A percentile compares a stretch with the other conserved stretches of the same genome.
Evolutionary conservation across 208 protist genomes (phyloP).

Genomic region (Trypanosoma caninum): DNA sequence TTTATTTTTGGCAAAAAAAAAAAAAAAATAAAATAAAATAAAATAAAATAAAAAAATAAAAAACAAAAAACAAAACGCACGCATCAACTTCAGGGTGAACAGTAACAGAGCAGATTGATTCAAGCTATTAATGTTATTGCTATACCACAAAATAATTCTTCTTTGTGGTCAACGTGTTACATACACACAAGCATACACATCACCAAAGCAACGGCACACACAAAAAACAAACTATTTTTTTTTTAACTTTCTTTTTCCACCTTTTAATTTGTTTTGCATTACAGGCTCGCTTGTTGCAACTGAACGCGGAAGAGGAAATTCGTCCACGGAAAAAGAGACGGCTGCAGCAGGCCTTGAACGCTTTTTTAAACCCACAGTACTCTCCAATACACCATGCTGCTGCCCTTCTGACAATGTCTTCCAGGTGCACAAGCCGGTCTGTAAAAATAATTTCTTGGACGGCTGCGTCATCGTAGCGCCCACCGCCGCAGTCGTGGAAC

Average conservation of each 20-base stretch:
- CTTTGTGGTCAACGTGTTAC: no score
- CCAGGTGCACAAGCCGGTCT: no score
- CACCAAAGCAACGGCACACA: no score
- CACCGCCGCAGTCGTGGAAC: not conserved
- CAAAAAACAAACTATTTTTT: not conserved
- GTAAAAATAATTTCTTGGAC: not conserved
- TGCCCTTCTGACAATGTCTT: not conserved
- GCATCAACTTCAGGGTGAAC: not conserved
- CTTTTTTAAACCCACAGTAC: not conserved
- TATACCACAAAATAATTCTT: no score
- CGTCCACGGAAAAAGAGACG: not conserved
- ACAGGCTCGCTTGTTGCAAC: not conserved
- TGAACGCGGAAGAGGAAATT: slow-evolving; percentile 20
- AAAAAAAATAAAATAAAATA: slow-evolving; percentile 22
- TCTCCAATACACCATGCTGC: not conserved
- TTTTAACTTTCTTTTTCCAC: slow-evolving; percentile 7
- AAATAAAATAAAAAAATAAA: not conserved
- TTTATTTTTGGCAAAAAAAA: not conserved
- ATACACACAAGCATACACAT: no score
- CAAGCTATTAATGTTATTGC: no score
- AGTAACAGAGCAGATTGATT: not conserved
- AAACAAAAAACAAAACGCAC: slow-evolving; percentile 11
- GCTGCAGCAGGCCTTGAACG: not conserved
- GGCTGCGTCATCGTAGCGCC: not conserved
- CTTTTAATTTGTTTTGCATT: slow-evolving; percentile 9